phyloP scores from a whole-genome alignment of 2,329 filamentous ascomycete genomes.

The Ascochyta viciae-villosae region DNA sequence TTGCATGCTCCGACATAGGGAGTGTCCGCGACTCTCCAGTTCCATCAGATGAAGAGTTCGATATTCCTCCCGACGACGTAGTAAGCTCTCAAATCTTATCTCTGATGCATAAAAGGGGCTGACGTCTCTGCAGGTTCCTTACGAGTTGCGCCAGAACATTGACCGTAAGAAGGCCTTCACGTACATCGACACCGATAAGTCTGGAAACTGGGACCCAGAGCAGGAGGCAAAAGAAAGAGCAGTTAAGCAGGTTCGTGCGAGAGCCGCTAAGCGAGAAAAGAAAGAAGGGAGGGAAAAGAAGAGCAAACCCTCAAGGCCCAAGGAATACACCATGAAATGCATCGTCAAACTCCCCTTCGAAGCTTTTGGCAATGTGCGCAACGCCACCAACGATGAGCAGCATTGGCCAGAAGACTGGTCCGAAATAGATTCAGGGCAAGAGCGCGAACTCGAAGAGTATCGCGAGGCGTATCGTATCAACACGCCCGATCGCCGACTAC shows the following conservation, averaged over 20 bases:
- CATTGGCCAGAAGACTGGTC: constrained; percentile 40
- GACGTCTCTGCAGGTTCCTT: constrained; percentile 17
- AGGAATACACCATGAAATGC: constrained; percentile 20
- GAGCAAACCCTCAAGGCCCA: constrained; percentile 2
- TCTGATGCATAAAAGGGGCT: fast-evolving
- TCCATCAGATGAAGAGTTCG: constrained; percentile 18
- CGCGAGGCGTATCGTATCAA: constrained; percentile 17
- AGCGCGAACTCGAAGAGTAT: constrained; percentile 17
- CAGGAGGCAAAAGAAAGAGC: constrained; percentile 19
- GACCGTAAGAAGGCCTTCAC: constrained; percentile 28
- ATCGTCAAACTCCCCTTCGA: constrained; percentile 28
- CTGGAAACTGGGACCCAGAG: constrained; percentile 47
- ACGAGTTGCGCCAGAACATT: constrained; percentile 35
- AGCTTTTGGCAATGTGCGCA: constrained; percentile 27
- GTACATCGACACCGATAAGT: constrained; percentile 48
- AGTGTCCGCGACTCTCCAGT: constrained; percentile 16
- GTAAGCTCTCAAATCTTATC: constrained; percentile 10
- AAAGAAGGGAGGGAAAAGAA: constrained; percentile 15
- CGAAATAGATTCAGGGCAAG: constrained; percentile 26
- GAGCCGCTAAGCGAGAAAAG: constrained; percentile 22
- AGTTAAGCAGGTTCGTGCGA: constrained; percentile 14
- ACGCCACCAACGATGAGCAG: constrained; percentile 32
- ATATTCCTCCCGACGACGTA: constrained; percentile 20
- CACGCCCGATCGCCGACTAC: constrained; percentile 17
- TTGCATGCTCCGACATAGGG: constrained; percentile 13